Evolutionary conservation across 352 stramenopile genomes (phyloP).

Genomic region (Globisporangium ultimum): DNA sequence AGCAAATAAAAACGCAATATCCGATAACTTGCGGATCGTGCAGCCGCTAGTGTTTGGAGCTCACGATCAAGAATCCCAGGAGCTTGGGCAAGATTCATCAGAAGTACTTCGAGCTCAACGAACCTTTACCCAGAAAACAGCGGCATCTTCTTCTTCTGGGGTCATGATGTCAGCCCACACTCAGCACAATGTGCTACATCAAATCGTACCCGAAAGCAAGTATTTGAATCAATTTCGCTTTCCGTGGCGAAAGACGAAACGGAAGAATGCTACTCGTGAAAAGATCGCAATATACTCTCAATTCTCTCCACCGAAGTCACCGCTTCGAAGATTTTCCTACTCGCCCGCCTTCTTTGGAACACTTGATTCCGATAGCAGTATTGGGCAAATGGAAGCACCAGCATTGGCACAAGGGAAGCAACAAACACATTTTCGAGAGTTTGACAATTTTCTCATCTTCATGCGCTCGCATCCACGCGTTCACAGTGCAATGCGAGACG

Average conservation of each 20-base stretch:
- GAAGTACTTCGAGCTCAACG: not conserved
- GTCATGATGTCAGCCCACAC: not conserved
- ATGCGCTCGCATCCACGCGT: constrained; percentile 36
- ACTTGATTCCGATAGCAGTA: not conserved
- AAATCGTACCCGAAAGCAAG: not conserved
- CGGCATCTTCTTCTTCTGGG: not conserved
- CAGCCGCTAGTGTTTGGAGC: constrained; percentile 8
- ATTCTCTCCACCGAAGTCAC: constrained; percentile 12
- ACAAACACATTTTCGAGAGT: constrained; percentile 30
- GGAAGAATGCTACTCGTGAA: not conserved
- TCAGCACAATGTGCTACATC: not conserved
- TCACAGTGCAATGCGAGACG: constrained; percentile 48
- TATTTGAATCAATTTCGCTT: constrained; percentile 1
- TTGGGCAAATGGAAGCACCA: not conserved
- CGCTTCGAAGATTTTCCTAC: constrained; percentile 10
- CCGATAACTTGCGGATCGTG: constrained; percentile 14
- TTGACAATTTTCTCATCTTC: constrained; percentile 43
- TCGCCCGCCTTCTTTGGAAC: constrained; percentile 2
- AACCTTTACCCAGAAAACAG: constrained; percentile 1
- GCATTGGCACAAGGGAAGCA: constrained; percentile 15
- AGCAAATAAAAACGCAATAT: constrained; percentile 1
- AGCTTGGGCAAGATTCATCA: not conserved
- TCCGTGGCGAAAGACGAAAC: constrained; percentile 3
- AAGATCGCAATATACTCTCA: constrained; percentile 7
- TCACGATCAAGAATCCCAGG: constrained; percentile 1